These are phyloP conservation scores for Antarctomyces pellizariae DNA, from an alignment of 495 filamentous ascomycete species.

Conservation along the genomic window DNA sequence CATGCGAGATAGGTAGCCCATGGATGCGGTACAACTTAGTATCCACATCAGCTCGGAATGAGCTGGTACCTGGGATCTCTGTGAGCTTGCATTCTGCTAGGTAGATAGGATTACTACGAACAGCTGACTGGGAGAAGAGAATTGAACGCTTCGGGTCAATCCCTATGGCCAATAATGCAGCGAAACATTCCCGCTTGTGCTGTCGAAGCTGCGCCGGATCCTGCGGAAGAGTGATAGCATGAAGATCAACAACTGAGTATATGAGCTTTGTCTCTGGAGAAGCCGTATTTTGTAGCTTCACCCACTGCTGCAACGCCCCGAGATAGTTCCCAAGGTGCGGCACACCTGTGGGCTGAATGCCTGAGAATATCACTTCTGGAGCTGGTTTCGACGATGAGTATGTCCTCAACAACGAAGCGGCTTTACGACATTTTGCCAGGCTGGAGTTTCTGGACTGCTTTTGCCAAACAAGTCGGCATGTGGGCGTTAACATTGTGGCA, in stretches of 20 bases:
- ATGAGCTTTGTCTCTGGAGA: slow-evolving; percentile 32
- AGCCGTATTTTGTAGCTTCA: slow-evolving; percentile 43
- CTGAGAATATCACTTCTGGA: slow-evolving; percentile 68
- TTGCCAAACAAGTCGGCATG: too few species aligned
- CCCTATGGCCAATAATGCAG: slow-evolving; percentile 62
- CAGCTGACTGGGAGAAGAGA: slow-evolving; percentile 68
- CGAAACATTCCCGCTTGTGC: slow-evolving; percentile 51
- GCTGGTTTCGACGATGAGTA: too few species aligned
- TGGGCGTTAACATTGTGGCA: too few species aligned
- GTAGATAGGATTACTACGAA: slow-evolving; percentile 15
- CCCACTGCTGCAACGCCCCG: slow-evolving; percentile 78
- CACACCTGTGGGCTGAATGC: slow-evolving; percentile 85
- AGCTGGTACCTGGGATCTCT: slow-evolving; percentile 31
- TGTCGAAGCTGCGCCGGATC: slow-evolving; percentile 27
- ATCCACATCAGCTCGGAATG: slow-evolving; percentile 94
- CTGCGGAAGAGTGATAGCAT: slow-evolving; percentile 69
- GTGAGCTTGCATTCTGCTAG: slow-evolving; percentile 1
- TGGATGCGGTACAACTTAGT: slow-evolving; percentile 65
- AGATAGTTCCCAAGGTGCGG: slow-evolving; percentile 96
- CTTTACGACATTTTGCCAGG: too few species aligned
- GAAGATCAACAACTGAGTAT: slow-evolving; percentile 76
- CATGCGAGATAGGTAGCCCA: slow-evolving; percentile 81
- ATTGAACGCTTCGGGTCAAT: slow-evolving; percentile 47
- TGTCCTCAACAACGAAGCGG: too few species aligned
- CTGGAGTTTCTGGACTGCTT: too few species aligned